Evolutionary conservation across 2,329 filamentous ascomycete species (phyloP).

Genomic region (Tothia fuscella): DNA sequence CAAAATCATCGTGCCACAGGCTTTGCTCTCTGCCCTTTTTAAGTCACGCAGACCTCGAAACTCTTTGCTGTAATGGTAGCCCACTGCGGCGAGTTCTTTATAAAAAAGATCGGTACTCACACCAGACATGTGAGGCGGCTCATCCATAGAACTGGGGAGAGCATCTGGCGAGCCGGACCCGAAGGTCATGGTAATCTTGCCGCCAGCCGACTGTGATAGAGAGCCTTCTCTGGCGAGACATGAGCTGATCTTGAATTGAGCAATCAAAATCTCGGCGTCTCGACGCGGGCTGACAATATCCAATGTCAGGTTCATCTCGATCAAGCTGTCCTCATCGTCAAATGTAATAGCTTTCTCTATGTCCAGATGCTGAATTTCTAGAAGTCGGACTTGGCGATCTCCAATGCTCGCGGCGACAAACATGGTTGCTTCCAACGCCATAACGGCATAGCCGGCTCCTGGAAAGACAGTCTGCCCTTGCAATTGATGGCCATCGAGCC

Average conservation of each 20-base stretch:
- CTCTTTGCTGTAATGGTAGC: not conserved
- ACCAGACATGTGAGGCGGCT: not conserved
- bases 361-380: not conserved
- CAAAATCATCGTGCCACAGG: not conserved
- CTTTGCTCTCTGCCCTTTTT: not conserved
- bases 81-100: not conserved
- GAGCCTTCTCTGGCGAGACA: not conserved
- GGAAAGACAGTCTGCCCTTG: constrained; percentile 12
- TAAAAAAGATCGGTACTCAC: not conserved
- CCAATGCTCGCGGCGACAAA: constrained; percentile 1
- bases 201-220: not conserved
- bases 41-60: not conserved
- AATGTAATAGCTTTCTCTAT: not conserved
- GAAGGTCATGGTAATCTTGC: not conserved
- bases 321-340: not conserved
- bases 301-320: constrained; percentile 2
- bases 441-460: constrained; percentile 13
- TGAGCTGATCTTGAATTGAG: not conserved
- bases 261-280: not conserved
- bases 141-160: not conserved
- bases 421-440: constrained; percentile 20
- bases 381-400: not conserved
- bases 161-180: not conserved
- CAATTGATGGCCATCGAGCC: constrained; percentile 16
- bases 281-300: not conserved